Evolutionary conservation across 371 early-diverging fungal genomes (phyloP).

Genomic region (Rhizopus microsporus): DNA sequence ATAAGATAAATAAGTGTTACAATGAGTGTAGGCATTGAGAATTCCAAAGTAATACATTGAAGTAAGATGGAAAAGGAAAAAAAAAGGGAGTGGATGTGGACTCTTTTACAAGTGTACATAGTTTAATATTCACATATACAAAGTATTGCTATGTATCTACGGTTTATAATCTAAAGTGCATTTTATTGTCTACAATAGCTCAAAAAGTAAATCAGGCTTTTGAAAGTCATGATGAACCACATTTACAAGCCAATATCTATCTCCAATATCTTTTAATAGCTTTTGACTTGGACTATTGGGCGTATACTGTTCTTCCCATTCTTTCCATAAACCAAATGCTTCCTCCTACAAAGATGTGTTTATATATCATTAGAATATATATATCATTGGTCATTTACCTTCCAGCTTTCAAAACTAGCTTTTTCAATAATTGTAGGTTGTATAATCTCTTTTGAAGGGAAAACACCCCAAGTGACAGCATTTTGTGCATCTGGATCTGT

Average conservation of each 20-base stretch:
- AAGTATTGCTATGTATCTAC: too few species aligned
- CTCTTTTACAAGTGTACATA: slow-evolving; percentile 3
- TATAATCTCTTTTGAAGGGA: slow-evolving; percentile 96
- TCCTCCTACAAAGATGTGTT: slow-evolving; percentile 61
- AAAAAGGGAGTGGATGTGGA: slow-evolving; percentile 1
- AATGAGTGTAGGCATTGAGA: not conserved
- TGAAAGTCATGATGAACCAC: slow-evolving; percentile 91
- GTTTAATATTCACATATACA: not conserved
- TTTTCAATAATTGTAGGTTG: slow-evolving; percentile 97
- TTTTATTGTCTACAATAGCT: slow-evolving; percentile 16
- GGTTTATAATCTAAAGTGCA: too few species aligned
- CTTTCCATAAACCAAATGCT: slow-evolving; percentile 92
- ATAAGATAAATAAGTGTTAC: not conserved
- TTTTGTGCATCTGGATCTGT: slow-evolving; percentile 78
- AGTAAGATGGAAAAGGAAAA: slow-evolving; percentile 4
- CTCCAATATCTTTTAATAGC: slow-evolving; percentile 64
- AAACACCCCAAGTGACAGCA: slow-evolving; percentile 98
- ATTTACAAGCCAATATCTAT: slow-evolving; percentile 86
- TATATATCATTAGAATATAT: not conserved
- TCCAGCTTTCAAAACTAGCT: slow-evolving; percentile 93
- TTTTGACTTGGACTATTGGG: slow-evolving; percentile 52
- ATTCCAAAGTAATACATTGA: not conserved
- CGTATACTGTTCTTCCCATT: slow-evolving; percentile 85
- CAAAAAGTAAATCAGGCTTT: slow-evolving; percentile 55
- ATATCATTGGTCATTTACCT: slow-evolving; percentile 22